Percentiles rank a stretch among this genome's conserved stretches.
Conservation (phyloP, 2,329 filamentous ascomycete genomes). For the Penicillium sp. region DNA sequence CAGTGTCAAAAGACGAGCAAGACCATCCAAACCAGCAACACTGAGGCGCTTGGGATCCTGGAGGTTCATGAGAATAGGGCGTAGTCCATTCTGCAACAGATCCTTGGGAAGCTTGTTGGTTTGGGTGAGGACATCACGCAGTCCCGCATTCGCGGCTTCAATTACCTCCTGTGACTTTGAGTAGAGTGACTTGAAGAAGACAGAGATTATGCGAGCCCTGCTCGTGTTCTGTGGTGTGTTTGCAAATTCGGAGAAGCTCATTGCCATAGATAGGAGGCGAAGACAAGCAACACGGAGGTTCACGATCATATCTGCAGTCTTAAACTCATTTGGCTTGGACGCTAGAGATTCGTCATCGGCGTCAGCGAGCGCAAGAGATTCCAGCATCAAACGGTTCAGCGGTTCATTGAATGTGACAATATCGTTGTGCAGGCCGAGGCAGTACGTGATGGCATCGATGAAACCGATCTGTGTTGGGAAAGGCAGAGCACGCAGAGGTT, state of each 20-base stretch:
- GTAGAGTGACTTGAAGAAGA: constrained; percentile 98
- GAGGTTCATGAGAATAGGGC: constrained; percentile 93
- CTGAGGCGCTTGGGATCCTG: constrained; percentile 89
- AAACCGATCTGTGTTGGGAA: constrained; percentile 97
- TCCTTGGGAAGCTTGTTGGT: constrained; percentile 94
- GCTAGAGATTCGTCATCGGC: constrained; percentile 90
- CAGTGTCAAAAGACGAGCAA: constrained; percentile 83
- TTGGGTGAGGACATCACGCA: constrained; percentile 82
- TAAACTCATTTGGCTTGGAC: constrained; percentile 87
- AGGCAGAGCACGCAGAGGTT: constrained; percentile 85
- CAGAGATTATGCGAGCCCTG: constrained; percentile 71
- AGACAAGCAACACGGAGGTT: constrained; percentile 91
- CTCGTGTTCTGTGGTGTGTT: constrained; percentile 67
- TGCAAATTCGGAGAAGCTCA: constrained; percentile 87
- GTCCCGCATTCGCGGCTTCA: constrained; percentile 83
- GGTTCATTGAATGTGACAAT: constrained; percentile 91
- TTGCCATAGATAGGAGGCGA: constrained; percentile 85
- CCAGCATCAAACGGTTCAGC: constrained; percentile 83
- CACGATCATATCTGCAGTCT: constrained; percentile 92
- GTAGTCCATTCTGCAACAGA: constrained; percentile 85
- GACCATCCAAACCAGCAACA: constrained; percentile 82
- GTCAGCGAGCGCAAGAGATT: constrained; percentile 89
- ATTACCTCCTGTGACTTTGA: constrained; percentile 90
- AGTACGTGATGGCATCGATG: constrained; percentile 96
- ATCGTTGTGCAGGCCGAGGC: constrained; percentile 81